These are phyloP conservation scores for Chloranthus sessilifolius DNA, from an alignment of 164 flowering plant genomes.

Conservation along the genomic window DNA sequence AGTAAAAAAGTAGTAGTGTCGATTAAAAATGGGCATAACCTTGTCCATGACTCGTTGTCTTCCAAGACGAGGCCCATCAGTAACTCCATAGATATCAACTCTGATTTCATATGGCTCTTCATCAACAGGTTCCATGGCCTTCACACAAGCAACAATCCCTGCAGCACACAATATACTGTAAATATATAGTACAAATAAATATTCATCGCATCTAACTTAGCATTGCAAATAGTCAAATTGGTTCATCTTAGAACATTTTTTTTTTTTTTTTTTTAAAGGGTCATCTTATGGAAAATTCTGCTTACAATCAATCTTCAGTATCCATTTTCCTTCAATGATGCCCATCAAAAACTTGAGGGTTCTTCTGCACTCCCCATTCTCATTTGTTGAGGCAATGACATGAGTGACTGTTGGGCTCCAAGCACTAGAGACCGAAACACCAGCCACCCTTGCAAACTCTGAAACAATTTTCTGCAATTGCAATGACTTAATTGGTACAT, in stretches of 20 bases:
- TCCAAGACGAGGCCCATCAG: conserved; percentile 68
- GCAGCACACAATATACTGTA: conserved; percentile 4
- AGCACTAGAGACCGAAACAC: conserved; percentile 43
- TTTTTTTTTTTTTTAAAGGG: no score
- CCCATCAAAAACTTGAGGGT: conserved; percentile 88
- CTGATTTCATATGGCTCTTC: conserved; percentile 69
- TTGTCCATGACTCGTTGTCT: conserved; percentile 57
- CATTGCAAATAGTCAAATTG: no score
- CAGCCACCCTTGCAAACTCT: conserved; percentile 49
- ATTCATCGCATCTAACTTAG: neutral
- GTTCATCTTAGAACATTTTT: no score
- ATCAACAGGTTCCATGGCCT: conserved; percentile 48
- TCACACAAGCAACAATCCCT: conserved; percentile 87
- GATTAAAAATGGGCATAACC: conserved; percentile 40
- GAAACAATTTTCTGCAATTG: conserved; percentile 62
- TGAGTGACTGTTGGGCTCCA: conserved; percentile 79
- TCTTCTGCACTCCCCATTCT: conserved; percentile 82
- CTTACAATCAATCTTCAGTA: conserved; percentile 81
- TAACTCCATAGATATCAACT: conserved; percentile 67
- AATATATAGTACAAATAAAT: neutral
- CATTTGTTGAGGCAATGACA: conserved; percentile 84
- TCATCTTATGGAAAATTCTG: no score
- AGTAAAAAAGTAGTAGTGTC: no score
- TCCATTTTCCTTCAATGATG: conserved; percentile 94
- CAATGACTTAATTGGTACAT: neutral